Conservation (phyloP, 192 early-diverging fungal species). For the Podila minutissima region DNA sequence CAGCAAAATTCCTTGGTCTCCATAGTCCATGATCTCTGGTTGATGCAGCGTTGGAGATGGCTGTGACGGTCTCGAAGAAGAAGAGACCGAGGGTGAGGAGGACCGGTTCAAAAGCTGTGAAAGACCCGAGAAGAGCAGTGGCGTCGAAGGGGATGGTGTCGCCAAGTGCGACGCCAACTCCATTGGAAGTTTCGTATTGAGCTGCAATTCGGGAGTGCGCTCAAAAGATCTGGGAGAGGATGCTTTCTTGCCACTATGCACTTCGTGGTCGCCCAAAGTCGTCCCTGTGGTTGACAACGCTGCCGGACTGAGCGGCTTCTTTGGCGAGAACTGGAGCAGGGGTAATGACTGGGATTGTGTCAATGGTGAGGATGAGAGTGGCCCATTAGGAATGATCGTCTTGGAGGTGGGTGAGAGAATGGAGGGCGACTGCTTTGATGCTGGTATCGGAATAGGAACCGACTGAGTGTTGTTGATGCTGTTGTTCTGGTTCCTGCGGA, state of each 20-base stretch:
- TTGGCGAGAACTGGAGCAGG: neutral
- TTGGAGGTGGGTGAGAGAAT: neutral
- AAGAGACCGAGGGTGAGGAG: neutral
- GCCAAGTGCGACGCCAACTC: no score
- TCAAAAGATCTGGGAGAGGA: no score
- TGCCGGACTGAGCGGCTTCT: neutral
- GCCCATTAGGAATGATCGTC: no score
- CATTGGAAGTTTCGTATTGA: no score
- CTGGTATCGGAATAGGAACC: neutral
- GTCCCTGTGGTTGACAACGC: neutral
- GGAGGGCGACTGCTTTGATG: neutral
- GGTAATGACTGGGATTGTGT: constrained; percentile 2
- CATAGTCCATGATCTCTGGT: neutral
- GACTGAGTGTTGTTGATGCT: neutral
- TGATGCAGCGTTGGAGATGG: neutral
- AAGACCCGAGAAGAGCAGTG: neutral
- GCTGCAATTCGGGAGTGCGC: no score
- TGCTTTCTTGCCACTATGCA: no score
- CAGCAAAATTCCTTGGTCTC: neutral
- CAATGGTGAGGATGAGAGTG: neutral
- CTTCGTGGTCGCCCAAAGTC: no score
- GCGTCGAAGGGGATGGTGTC: neutral
- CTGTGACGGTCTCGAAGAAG: neutral
- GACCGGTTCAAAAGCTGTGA: neutral
- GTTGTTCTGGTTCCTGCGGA: neutral